phyloP scores from a whole-genome alignment of 2,329 filamentous ascomycete species.

The Drechslerella stenobrocha region DNA sequence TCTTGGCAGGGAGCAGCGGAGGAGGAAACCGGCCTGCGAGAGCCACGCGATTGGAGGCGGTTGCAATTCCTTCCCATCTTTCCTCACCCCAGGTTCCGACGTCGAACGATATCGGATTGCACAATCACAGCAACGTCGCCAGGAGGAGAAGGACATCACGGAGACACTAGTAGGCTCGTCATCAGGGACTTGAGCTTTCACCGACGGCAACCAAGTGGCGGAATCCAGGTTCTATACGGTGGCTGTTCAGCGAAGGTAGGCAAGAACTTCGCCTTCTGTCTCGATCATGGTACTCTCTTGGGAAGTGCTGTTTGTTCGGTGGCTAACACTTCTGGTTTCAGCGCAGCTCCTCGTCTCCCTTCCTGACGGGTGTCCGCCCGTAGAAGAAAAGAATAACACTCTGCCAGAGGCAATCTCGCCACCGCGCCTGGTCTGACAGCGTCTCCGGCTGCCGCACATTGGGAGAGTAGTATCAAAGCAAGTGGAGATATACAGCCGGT shows the following conservation, averaged over 20 bases:
- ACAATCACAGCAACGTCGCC: constrained; percentile 21
- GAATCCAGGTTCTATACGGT: neutral
- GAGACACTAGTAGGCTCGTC: constrained; percentile 26
- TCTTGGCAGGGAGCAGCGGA: constrained; percentile 33
- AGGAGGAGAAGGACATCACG: constrained; percentile 31
- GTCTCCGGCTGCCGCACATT: neutral
- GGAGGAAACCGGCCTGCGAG: neutral
- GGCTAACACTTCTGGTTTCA: constrained; percentile 37
- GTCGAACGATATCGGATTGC: constrained; percentile 17
- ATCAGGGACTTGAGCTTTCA: constrained; percentile 33
- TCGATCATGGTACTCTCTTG: constrained; percentile 13
- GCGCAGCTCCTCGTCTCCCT: constrained; percentile 34
- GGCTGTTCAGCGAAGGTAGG: constrained; percentile 26
- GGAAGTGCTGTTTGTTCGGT: constrained; percentile 42
- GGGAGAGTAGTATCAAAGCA: constrained; percentile 13
- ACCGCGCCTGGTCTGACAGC: constrained; percentile 21
- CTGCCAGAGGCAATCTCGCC: constrained; percentile 15
- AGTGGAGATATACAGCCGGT: constrained; percentile 20
- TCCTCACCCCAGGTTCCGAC: constrained; percentile 28
- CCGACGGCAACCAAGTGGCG: constrained; percentile 1
- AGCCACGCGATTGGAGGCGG: constrained; percentile 34
- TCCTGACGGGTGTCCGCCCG: constrained; percentile 17
- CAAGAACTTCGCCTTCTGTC: constrained; percentile 11
- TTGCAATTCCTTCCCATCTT: constrained; percentile 23
- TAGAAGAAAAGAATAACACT: constrained; percentile 13